Evolutionary conservation across 768 basidiomycete genomes (phyloP), one percentile per base, ranked within the genome.

Genomic region (Pleurotus salmoneostramineus): DNA sequence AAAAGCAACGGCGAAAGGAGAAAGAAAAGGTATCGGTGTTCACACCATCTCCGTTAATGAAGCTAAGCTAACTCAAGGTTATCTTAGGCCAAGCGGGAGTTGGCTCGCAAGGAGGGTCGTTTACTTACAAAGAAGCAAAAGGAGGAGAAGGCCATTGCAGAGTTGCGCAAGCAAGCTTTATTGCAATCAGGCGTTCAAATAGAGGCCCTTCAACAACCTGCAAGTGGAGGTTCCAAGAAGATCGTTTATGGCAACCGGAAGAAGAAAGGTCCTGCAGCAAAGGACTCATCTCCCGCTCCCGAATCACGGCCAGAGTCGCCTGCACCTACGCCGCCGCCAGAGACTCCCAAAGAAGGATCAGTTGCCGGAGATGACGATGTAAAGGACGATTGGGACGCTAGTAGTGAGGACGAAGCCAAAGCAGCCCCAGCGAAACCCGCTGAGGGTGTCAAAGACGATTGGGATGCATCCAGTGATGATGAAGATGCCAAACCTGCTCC

Each of bases 51-150:
- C 43, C 55, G 59, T 40, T 27, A 27, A 27, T 27, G 21, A 27
- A 54, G 32, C 42, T 52, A 35, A 43, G 50, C 48, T 57, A 21
- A 58, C 42, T 56, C 33, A 33, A 33, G 35, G 40, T 48, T 46
- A 56, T 59, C 37, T 50, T 46, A 95, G 94, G 88, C 84, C 46
- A 97, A 96, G 72, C 86, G 85, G 52, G 95, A 97, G 64, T 69
- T 89, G 52, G 88, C 91, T 11, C 93, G 91, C 81, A 96, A 95
- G 70, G 95, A 98, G 74, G 97, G 97, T 21, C 84, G 90, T 47
- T 75, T 96, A 27, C 80, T 98, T 50, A 98, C 96, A n/a, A 95
- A 96, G 72, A 97, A 95, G 73, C 95, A 98, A 71, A 96, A 94
- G 72, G 90, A 93, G 66, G 95, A 98, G 69, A 87, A 82, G 64